A percentile compares a stretch with the other conserved stretches of the same genome.
Conservation (phyloP, 148 eudicot genomes). For the Silene conica region DNA sequence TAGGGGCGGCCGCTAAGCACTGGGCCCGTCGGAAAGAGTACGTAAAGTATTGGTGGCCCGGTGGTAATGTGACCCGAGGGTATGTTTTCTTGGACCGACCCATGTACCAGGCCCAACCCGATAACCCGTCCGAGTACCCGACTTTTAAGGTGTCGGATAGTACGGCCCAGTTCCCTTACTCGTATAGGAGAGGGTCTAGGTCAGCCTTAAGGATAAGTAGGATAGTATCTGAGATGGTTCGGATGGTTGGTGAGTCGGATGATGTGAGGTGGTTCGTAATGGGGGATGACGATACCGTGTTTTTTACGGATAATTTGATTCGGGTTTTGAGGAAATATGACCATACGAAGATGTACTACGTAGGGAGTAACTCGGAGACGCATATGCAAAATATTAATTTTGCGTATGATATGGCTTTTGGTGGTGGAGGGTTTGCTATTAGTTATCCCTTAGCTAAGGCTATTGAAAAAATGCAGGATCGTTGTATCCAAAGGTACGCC, state of each 20-base stretch:
- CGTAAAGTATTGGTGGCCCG: conserved; percentile 55
- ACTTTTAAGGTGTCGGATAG: conserved; percentile 28
- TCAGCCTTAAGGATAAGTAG: conserved; percentile 50
- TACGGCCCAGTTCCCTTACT: conserved; percentile 34
- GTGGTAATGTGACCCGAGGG: conserved; percentile 45
- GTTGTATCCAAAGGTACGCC: conserved; percentile 39
- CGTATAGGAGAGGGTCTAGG: conserved; percentile 24
- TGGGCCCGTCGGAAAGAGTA: conserved; percentile 46
- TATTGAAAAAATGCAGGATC: conserved; percentile 50
- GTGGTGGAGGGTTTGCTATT: conserved; percentile 68
- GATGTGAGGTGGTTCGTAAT: conserved; percentile 53
- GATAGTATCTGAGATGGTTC: conserved; percentile 52
- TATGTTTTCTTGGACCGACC: conserved; percentile 43
- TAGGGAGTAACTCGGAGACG: conserved; percentile 52
- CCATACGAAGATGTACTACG: conserved; percentile 49
- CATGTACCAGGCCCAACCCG: neutral
- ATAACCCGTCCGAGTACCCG: conserved; percentile 26
- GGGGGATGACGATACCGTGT: conserved; percentile 68
- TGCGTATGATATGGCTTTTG: conserved; percentile 55
- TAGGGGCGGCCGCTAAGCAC: conserved; percentile 41
- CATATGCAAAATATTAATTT: conserved; percentile 47
- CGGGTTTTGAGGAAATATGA: conserved; percentile 53
- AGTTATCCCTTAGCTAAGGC: conserved; percentile 53
- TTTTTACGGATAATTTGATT: conserved; percentile 47
- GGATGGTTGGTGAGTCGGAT: conserved; percentile 23